Evolutionary conservation across 164 flowering plant genomes (phyloP).

Genomic region (Santalum album): DNA sequence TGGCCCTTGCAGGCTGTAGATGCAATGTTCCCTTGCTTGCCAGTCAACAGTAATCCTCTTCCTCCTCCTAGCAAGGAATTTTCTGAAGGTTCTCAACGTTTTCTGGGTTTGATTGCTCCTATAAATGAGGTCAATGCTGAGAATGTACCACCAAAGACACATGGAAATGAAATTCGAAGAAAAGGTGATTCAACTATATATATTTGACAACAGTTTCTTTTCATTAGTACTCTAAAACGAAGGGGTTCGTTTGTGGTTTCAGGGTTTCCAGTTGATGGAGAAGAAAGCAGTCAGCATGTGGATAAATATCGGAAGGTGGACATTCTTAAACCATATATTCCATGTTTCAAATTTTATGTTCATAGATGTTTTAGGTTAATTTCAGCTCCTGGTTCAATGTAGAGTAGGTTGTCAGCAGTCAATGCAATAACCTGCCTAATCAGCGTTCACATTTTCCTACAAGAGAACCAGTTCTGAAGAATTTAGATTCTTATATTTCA

Average conservation of each 20-base stretch:
- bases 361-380: not conserved
- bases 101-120: conserved; percentile 5
- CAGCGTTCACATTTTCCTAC: conserved; percentile 8
- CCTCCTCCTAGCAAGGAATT: conserved; percentile 3
- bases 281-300: not conserved
- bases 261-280: not conserved
- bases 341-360: not conserved
- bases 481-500: conserved; percentile 8
- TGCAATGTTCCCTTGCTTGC: not conserved
- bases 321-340: not conserved
- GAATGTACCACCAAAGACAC: not conserved
- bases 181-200: conserved; percentile 8
- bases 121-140: conserved; percentile 6
- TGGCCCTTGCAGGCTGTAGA: conserved; percentile 16
- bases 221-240: not conserved
- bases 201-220: not conserved
- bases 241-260: not conserved
- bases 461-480: conserved; percentile 11
- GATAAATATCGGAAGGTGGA: conserved; percentile 3
- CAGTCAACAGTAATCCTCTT: conserved; percentile 2
- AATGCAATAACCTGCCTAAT: conserved; percentile 5
- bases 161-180: conserved; percentile 4
- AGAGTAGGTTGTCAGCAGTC: conserved; percentile 16
- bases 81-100: conserved; percentile 10
- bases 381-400: not conserved